Base-by-base conservation (phyloP, 768 basidiomycete species). In the Trametes cinnabarina region DNA sequence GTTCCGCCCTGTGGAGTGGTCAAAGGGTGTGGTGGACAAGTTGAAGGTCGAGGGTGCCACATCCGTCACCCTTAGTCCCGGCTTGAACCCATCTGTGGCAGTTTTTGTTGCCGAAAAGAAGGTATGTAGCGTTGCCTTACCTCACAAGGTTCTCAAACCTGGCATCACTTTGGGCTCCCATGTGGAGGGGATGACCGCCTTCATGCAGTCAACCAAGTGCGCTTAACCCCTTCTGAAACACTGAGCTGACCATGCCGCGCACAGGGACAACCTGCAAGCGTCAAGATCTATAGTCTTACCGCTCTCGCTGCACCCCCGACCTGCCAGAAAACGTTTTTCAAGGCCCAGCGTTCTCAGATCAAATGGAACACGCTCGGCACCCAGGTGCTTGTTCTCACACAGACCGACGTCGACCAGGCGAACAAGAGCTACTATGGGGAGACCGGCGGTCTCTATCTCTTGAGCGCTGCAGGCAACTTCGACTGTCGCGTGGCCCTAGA, bases 401-500 rank as follows among this genome's bases (percentile, higher is more conserved):
- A 95, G 68, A 96, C 95, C 4, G 97, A 99, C 66, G 95, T 98
- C 51, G 96, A 99, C 69, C 92, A 92, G 70, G 88, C 92, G 44
- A 96, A 96, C 73, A 97, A 92, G 82, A 94, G 88, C 67, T 99
- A 99, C 72, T 99, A 98, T 64, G 97, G 97, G 52, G 96, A 98
- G 77, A 97, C 95, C 2, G 92, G 69, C 17, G 69, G 92, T 51
- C 77, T 99, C 67, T 98, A 96, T 74, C 81, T 98, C 14, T 83
- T 98, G 61, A 94, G 88, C 62, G 86, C 94, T 17, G 88, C 92
- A 9, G 95, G 96, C 15, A 91, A 93, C 65, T 98, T 94, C 65
- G 95, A 98, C 69, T 93, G 92, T 69, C 81, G 93, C 26, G 90
- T 98, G 25, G 76, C 80, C 1, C 76, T 92, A 65, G 94, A 97